These are phyloP conservation scores for Suillus brevipes DNA, from an alignment of 768 basidiomycete species.

Conservation along the genomic window DNA sequence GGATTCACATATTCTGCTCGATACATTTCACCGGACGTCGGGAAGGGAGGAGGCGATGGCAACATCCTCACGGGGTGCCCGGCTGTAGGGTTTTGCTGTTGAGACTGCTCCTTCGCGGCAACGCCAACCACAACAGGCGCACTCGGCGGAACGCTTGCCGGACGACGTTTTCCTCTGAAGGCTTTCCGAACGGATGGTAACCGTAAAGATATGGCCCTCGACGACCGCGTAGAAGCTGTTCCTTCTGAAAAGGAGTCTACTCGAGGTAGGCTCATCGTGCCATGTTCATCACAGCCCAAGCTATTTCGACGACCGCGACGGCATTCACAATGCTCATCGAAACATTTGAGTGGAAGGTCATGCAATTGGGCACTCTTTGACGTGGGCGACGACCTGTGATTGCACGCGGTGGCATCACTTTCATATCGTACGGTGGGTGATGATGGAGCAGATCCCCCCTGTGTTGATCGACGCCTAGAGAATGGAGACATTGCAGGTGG, in stretches of 20 bases:
- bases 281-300: constrained; percentile 7
- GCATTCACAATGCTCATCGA: constrained; percentile 7
- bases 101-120: neutral
- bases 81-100: neutral
- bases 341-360: constrained; percentile 5
- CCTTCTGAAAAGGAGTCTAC: neutral
- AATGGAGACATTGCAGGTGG: constrained; percentile 8
- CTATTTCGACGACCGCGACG: constrained; percentile 16
- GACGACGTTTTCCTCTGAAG: constrained; percentile 13
- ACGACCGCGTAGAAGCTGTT: constrained; percentile 2
- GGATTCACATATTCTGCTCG: constrained; percentile 19
- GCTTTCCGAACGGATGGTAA: constrained; percentile 15
- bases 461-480: neutral
- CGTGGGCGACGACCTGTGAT: neutral
- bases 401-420: neutral
- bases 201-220: constrained; percentile 4
- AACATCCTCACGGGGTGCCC: neutral
- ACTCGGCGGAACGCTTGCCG: neutral
- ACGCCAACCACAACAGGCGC: constrained; percentile 4
- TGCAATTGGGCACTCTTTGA: constrained; percentile 5
- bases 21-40: constrained; percentile 8
- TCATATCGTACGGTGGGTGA: neutral
- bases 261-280: neutral
- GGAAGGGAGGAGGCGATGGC: neutral
- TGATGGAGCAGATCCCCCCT: neutral